Conservation (phyloP, 495 filamentous ascomycete genomes). For the Jackrogersella minutella region DNA sequence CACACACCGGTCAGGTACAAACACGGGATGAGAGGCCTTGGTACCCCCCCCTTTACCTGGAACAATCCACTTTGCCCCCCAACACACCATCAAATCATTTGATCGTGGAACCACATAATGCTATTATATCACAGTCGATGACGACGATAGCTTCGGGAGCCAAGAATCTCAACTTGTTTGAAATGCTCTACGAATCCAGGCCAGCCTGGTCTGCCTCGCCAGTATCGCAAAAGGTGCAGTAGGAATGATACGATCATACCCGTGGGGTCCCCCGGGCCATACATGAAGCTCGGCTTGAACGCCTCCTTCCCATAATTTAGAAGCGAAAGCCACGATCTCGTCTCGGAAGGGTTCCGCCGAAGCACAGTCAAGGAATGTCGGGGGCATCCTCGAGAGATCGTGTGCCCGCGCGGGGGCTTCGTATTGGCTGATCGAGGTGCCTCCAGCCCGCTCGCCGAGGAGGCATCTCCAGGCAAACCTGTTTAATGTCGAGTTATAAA, state of each 20-base stretch:
- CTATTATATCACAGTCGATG: constrained; percentile 21
- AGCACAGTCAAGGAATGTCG: constrained; percentile 48
- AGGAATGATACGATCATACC: constrained; percentile 45
- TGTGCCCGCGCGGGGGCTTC: constrained; percentile 46
- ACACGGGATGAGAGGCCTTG: constrained; percentile 1
- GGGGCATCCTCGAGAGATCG: constrained; percentile 44
- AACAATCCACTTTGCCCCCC: constrained; percentile 19
- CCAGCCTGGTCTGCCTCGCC: constrained; percentile 42
- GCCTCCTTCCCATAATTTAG: constrained; percentile 46
- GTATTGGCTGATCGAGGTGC: constrained; percentile 42
- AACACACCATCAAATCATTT: constrained; percentile 23
- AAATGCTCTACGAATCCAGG: constrained; percentile 45
- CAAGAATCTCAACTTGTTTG: constrained; percentile 28
- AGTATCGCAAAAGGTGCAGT: constrained; percentile 43
- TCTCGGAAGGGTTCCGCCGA: constrained; percentile 48
- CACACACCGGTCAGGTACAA: constrained; percentile 4
- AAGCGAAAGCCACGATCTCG: constrained; percentile 48
- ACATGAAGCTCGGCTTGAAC: constrained; percentile 50
- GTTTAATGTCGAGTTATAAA: constrained; percentile 47
- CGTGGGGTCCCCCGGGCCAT: constrained; percentile 47
- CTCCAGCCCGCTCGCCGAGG: constrained; percentile 42
- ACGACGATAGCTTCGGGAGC: constrained; percentile 8
- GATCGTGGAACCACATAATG: constrained; percentile 29
- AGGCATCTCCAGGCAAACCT: constrained; percentile 47
- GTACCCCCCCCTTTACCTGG: constrained; percentile 1